Evolutionary conservation across 257 asterid species (phyloP).

Genomic region (Dorcoceras hygrometricum): DNA sequence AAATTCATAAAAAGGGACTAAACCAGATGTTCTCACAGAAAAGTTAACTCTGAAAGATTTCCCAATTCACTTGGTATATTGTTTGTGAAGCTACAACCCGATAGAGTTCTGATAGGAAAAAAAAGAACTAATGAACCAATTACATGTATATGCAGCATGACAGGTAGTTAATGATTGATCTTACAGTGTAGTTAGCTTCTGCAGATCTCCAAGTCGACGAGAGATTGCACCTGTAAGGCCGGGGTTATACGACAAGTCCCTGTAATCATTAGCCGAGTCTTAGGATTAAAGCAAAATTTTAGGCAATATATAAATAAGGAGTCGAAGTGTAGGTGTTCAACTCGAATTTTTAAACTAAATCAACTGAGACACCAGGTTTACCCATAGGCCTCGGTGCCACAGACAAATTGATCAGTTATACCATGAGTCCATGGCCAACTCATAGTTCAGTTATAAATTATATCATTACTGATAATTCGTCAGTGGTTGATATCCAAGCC

Average conservation of each 20-base stretch:
- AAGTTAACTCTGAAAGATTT: conserved; percentile 67
- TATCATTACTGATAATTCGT: not conserved
- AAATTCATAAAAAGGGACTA: not conserved
- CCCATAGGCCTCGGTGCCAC: not conserved
- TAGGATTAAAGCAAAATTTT: not conserved
- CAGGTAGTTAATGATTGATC: conserved; percentile 14
- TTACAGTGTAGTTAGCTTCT: conserved; percentile 69
- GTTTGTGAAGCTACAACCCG: conserved; percentile 86
- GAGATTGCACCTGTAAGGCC: conserved; percentile 80
- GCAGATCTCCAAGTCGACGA: conserved; percentile 78
- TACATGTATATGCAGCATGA: not conserved
- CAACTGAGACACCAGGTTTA: not conserved
- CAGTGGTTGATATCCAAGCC: not conserved
- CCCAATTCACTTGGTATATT: conserved; percentile 80
- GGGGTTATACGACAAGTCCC: conserved; percentile 88
- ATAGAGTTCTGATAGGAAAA: conserved; percentile 61
- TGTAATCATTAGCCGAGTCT: conserved; percentile 32
- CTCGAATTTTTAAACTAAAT: too few species aligned
- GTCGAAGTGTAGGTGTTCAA: too few species aligned
- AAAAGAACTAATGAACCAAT: conserved; percentile 1
- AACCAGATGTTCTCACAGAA: conserved; percentile 57
- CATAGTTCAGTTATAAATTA: not conserved
- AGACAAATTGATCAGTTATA: not conserved
- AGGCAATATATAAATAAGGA: not conserved
- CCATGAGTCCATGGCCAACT: too few species aligned